A percentile compares a stretch with the other conserved stretches of the same genome.
phyloP scores from a whole-genome alignment of 352 stramenopile species.

The Blastocystis hominis region DNA sequence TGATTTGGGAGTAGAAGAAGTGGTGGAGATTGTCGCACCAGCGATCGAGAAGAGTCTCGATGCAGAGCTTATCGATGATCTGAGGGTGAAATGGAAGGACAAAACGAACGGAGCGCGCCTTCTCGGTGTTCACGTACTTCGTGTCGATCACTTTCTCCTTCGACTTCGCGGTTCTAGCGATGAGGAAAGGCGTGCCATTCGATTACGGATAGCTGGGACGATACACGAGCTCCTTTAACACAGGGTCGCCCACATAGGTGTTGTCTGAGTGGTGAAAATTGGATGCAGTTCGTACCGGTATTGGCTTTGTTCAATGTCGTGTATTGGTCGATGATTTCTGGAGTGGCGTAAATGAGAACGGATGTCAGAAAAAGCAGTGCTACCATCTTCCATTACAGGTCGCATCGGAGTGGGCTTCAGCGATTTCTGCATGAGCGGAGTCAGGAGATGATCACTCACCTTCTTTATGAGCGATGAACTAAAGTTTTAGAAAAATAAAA shows the following conservation, averaged over 20 bases:
- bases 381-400: not conserved
- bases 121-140: constrained; percentile 33
- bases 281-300: not conserved
- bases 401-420: not conserved
- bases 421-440: not conserved
- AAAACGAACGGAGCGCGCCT: not conserved
- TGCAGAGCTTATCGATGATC: constrained; percentile 7
- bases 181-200: not conserved
- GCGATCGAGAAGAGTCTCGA: not conserved
- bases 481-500: not conserved
- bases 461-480: not conserved
- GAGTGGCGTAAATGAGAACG: not conserved
- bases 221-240: constrained; percentile 4
- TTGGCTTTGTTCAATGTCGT: not conserved
- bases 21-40: constrained; percentile 40
- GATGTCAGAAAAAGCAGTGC: not conserved
- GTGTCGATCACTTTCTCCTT: constrained; percentile 19
- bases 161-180: not conserved
- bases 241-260: not conserved
- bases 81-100: not conserved
- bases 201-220: constrained; percentile 1
- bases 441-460: not conserved
- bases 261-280: not conserved
- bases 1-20: constrained; percentile 34
- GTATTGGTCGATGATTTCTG: not conserved